phyloP scores from a whole-genome alignment of 2,329 filamentous ascomycete species.

The Aspergillus amoenus region DNA sequence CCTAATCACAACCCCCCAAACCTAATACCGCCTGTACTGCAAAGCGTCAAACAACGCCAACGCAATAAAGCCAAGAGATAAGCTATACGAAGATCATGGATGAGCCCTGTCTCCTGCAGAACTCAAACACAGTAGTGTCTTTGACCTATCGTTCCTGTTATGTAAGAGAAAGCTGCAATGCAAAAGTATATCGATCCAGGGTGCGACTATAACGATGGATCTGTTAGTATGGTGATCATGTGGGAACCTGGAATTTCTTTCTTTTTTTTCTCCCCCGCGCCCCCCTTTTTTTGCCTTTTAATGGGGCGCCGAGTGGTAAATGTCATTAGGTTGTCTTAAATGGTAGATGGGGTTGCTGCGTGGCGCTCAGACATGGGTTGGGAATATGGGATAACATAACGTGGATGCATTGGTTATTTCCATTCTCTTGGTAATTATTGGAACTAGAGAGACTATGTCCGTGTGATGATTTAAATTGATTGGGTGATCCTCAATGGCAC shows the following conservation, averaged over 20 bases:
- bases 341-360: no score
- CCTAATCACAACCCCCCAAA: neutral
- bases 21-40: neutral
- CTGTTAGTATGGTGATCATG: no score
- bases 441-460: neutral
- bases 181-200: neutral
- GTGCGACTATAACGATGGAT: no score
- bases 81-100: neutral
- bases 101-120: neutral
- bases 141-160: neutral
- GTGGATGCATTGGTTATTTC: neutral
- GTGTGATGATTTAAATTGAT: neutral
- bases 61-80: neutral
- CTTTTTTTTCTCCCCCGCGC: no score
- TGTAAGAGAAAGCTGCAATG: neutral
- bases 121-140: neutral
- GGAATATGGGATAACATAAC: neutral
- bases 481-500: neutral
- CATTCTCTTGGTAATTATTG: neutral
- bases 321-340: no score
- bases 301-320: no score
- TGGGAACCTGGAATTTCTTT: no score
- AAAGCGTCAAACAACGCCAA: neutral
- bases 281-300: no score
- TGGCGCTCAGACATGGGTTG: neutral